Evolutionary conservation across 176 grass and related monocot genomes (phyloP), one percentile per base, ranked within the genome.

Genomic region (Lolium perenne): DNA sequence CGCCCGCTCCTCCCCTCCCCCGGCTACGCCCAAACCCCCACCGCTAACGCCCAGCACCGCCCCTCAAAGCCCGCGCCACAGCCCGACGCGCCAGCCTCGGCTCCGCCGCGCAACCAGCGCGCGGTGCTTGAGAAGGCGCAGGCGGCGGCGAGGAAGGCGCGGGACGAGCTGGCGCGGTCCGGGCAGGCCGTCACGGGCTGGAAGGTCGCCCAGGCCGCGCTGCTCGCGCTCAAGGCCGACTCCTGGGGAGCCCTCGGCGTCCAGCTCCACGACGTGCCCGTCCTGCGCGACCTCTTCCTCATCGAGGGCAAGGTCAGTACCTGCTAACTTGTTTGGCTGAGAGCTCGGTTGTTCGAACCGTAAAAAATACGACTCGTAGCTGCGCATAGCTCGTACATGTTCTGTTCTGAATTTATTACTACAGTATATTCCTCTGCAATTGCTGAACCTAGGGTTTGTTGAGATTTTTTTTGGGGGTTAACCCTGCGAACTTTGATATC

Each of bases 261-360:
- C 81, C 88, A 92, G 74, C 82, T 95, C 48, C 90, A 95, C 60
- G 91, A 95, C 32, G 91, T 98, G 54, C 78, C 84, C 26, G 63
- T 92, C 80, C 84, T 98, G 10, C 89, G 91, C 35, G 80, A 90
- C 18, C 80, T 98, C 66, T 91, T 98, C 38, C 71, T 89, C 23
- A 86, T 84, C 4, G 95, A 98, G 86, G 90, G 95, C 83, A 94
- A 90, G 91, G 95, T 95, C 81, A 69, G 87, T 85, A 57, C 77
- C 59, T 82, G 46, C 50, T 86, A 11, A 50, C 10, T 74, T 20
- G 54, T 17, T 62, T 10, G 6, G 16, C 8, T 80, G 18, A 15
- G 22, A 50, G 12, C 18, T 0, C 12, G 15, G 1, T 22, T 26
- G 12, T 43, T 77, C 63, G 0, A 8, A 4, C 10, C 71, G 1